Conservation (phyloP, 176 grass and related monocot species). For the Ananas comosus region DNA sequence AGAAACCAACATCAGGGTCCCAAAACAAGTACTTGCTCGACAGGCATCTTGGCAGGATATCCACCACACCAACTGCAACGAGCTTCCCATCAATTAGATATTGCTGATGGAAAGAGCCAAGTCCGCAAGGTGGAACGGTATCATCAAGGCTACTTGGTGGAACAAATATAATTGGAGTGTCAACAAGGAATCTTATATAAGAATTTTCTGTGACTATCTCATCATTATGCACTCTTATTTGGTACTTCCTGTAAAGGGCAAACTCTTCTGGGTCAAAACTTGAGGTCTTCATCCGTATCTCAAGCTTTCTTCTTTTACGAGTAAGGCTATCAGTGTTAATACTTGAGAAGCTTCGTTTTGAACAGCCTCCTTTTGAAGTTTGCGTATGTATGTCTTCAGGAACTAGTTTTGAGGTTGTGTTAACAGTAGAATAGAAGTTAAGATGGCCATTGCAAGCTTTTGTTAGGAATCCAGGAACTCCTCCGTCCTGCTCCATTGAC, state of each 20-base stretch:
- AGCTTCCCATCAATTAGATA: slow-evolving; percentile 94
- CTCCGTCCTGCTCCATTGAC: slow-evolving; percentile 32
- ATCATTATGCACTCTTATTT: slow-evolving; percentile 78
- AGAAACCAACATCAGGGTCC: slow-evolving; percentile 91
- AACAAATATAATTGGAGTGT: slow-evolving; percentile 63
- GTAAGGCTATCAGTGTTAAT: slow-evolving; percentile 16
- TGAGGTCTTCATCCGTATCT: slow-evolving; percentile 59
- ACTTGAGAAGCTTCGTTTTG: slow-evolving; percentile 33
- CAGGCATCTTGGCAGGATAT: slow-evolving; percentile 86
- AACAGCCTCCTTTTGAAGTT: slow-evolving; percentile 29
- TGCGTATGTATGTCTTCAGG: slow-evolving; percentile 13
- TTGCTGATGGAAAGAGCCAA: slow-evolving; percentile 96
- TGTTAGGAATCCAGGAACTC: slow-evolving; percentile 41
- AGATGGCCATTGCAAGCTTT: slow-evolving; percentile 93
- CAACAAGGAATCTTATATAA: slow-evolving; percentile 79
- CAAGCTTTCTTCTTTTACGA: slow-evolving; percentile 63
- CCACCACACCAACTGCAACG: slow-evolving; percentile 92
- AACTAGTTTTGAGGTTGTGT: slow-evolving; percentile 15
- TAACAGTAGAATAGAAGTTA: slow-evolving; percentile 57
- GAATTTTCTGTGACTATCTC: slow-evolving; percentile 64
- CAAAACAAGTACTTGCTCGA: slow-evolving; percentile 99
- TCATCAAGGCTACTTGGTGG: slow-evolving; percentile 47
- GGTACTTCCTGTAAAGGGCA: slow-evolving; percentile 76
- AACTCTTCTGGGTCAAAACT: slow-evolving; percentile 86
- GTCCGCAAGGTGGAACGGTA: slow-evolving; percentile 57